phyloP scores from a whole-genome alignment of 2,329 filamentous ascomycete genomes.

The Aspergillus versicolor region DNA sequence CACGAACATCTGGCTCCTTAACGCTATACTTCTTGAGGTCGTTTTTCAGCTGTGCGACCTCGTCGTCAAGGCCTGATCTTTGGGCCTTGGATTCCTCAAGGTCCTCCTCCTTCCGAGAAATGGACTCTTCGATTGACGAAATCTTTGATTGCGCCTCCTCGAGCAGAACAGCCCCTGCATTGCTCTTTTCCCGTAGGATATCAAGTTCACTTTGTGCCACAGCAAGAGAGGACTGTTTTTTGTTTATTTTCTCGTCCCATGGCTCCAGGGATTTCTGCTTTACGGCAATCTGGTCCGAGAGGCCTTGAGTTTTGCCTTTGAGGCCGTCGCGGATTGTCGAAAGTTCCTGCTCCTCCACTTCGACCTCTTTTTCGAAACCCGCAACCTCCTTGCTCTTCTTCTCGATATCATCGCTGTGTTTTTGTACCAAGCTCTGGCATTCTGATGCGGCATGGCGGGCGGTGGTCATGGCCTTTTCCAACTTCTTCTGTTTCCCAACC shows the following conservation, averaged over 20 bases:
- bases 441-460: constrained; percentile 73
- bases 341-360: constrained; percentile 78
- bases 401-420: constrained; percentile 76
- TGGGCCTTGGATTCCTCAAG: constrained; percentile 74
- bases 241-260: constrained; percentile 95
- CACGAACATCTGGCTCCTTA: constrained; percentile 78
- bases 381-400: constrained; percentile 72
- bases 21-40: constrained; percentile 71
- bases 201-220: constrained; percentile 93
- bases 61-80: constrained; percentile 70
- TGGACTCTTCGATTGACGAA: constrained; percentile 67
- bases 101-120: constrained; percentile 68
- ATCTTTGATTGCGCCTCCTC: constrained; percentile 83
- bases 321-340: constrained; percentile 78
- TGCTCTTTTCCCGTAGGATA: constrained; percentile 86
- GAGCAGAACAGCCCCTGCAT: constrained; percentile 78
- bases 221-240: constrained; percentile 90
- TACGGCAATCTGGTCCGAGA: constrained; percentile 85
- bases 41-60: constrained; percentile 68
- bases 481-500: constrained; percentile 85
- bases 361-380: constrained; percentile 72
- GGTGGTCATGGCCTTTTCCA: constrained; percentile 80
- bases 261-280: constrained; percentile 95
- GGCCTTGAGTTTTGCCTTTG: constrained; percentile 92
- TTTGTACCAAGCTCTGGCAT: constrained; percentile 73